Percentiles rank a stretch among this genome's conserved stretches.
Conservation (phyloP, 768 basidiomycete genomes). For the Russula emetica region DNA sequence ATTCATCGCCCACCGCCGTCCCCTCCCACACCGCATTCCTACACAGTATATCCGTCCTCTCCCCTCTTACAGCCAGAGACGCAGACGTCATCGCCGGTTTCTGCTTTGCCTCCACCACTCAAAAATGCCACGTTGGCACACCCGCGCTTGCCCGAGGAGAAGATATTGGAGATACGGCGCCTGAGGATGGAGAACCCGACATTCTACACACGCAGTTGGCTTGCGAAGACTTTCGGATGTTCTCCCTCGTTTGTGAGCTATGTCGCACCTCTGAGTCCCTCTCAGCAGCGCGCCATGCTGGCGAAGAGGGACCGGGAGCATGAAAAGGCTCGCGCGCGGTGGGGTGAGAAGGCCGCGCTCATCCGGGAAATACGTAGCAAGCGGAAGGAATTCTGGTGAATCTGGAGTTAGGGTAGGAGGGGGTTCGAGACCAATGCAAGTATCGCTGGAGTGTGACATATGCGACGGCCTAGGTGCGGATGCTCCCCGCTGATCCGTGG, state of each 20-base stretch:
- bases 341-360: slow-evolving; percentile 68
- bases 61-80: slow-evolving; percentile 53
- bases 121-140: slow-evolving; percentile 30
- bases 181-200: slow-evolving; percentile 56
- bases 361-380: slow-evolving; percentile 61
- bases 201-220: slow-evolving; percentile 54
- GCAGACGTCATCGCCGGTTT: slow-evolving; percentile 27
- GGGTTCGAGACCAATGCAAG: not conserved
- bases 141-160: slow-evolving; percentile 47
- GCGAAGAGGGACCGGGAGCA: slow-evolving; percentile 46
- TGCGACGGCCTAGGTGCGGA: slow-evolving; percentile 1
- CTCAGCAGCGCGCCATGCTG: slow-evolving; percentile 43
- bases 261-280: slow-evolving; percentile 57
- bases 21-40: slow-evolving; percentile 66
- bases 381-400: slow-evolving; percentile 69
- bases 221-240: slow-evolving; percentile 77
- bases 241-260: slow-evolving; percentile 61
- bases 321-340: slow-evolving; percentile 46
- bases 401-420: not conserved
- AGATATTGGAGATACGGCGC: slow-evolving; percentile 51
- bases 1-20: slow-evolving; percentile 83
- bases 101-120: slow-evolving; percentile 32
- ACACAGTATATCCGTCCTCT: slow-evolving; percentile 63
- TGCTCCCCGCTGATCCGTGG: not conserved
- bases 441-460: slow-evolving; percentile 5